Evolutionary conservation across 2,329 filamentous ascomycete genomes (phyloP).

Genomic region (Fusarium chuoi): DNA sequence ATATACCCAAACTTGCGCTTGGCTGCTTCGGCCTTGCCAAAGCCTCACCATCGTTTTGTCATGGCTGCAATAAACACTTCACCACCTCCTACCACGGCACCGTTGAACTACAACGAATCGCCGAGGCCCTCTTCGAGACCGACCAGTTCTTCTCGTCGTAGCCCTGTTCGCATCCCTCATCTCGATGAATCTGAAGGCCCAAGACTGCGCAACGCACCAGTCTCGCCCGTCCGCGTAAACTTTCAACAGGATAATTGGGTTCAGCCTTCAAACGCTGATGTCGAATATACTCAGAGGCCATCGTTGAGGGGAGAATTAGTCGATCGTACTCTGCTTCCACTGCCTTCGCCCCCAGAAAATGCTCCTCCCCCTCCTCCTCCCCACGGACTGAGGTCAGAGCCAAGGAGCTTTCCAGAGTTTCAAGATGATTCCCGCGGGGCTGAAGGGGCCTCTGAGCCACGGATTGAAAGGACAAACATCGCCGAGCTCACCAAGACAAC

Average conservation of each 20-base stretch:
- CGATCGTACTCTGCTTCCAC: slow-evolving; percentile 37
- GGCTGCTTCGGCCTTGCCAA: slow-evolving; percentile 33
- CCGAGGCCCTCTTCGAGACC: slow-evolving; percentile 30
- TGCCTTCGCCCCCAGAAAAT: slow-evolving; percentile 43
- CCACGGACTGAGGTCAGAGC: slow-evolving; percentile 17
- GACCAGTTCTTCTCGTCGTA: slow-evolving; percentile 44
- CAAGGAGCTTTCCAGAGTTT: slow-evolving; percentile 20
- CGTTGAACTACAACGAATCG: slow-evolving; percentile 40
- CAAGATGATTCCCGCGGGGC: slow-evolving; percentile 10
- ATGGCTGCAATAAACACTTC: slow-evolving; percentile 52
- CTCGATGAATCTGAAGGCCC: slow-evolving; percentile 50
- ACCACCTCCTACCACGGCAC: slow-evolving; percentile 46
- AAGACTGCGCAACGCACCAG: slow-evolving; percentile 61
- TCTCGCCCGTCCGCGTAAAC: slow-evolving; percentile 67
- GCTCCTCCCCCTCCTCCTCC: slow-evolving; percentile 50
- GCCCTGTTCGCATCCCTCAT: slow-evolving; percentile 50
- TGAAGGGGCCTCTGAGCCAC: slow-evolving; percentile 1
- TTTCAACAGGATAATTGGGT: slow-evolving; percentile 64
- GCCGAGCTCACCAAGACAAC: slow-evolving; percentile 47
- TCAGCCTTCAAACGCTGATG: slow-evolving; percentile 62
- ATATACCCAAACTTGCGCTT: slow-evolving; percentile 12
- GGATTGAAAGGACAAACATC: slow-evolving; percentile 15
- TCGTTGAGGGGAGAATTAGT: slow-evolving; percentile 42
- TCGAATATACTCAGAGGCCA: slow-evolving; percentile 54
- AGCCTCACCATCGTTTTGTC: slow-evolving; percentile 24